Conservation (phyloP, 2,329 filamentous ascomycete species). For the Fusarium avenaceum region DNA sequence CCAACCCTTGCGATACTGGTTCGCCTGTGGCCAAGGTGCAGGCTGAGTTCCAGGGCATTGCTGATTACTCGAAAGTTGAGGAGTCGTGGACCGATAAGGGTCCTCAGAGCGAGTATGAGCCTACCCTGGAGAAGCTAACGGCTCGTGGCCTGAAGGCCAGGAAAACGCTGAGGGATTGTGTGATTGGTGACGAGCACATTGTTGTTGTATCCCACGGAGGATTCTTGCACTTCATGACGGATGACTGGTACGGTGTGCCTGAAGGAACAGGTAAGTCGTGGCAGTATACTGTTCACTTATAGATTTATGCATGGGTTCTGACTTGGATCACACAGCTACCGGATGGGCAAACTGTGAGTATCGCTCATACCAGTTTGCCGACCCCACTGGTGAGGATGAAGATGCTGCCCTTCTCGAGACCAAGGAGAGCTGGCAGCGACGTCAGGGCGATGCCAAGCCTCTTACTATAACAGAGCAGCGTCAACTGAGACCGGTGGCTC, state of each 20-base stretch:
- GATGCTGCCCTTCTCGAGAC: constrained; percentile 65
- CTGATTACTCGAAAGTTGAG: constrained; percentile 74
- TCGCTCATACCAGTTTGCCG: constrained; percentile 75
- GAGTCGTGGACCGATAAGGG: constrained; percentile 80
- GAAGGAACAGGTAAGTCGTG: constrained; percentile 56
- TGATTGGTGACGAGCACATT: constrained; percentile 72
- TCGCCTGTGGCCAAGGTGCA: constrained; percentile 67
- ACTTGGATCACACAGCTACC: constrained; percentile 65
- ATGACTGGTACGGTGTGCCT: constrained; percentile 78
- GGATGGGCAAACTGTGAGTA: constrained; percentile 82
- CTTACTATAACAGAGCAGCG: constrained; percentile 62
- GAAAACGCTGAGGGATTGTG: constrained; percentile 66
- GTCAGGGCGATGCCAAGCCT: constrained; percentile 57
- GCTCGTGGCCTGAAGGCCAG: constrained; percentile 72
- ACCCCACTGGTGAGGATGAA: constrained; percentile 63
- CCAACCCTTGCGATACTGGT: constrained; percentile 82
- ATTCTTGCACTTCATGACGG: constrained; percentile 85
- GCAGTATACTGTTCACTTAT: neutral
- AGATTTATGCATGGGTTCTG: constrained; percentile 1
- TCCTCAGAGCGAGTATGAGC: constrained; percentile 59
- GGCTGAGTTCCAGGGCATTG: constrained; percentile 71
- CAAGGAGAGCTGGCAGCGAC: constrained; percentile 60
- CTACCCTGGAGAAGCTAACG: constrained; percentile 66
- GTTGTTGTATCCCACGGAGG: constrained; percentile 86
- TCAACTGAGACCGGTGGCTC: constrained; percentile 58